These are phyloP conservation scores for Panicum hallii DNA, from an alignment of 202 grass and related monocot species.

Conservation along the genomic window DNA sequence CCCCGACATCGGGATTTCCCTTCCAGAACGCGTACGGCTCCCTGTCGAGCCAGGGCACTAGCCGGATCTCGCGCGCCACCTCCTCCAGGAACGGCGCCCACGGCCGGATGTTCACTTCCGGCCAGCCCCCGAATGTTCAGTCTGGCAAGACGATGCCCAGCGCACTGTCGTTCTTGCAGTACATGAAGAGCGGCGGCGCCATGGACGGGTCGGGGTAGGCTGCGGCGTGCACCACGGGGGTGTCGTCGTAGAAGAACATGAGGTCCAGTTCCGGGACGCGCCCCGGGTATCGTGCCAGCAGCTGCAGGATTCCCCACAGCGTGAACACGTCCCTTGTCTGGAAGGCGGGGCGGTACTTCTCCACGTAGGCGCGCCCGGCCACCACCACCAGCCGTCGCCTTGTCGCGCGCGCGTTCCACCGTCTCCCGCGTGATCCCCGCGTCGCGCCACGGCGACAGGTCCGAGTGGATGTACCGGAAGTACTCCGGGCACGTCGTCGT, in stretches of 20 bases:
- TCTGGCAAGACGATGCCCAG: background rate
- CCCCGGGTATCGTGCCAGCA: slow-evolving; percentile 9
- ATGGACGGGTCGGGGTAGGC: background rate
- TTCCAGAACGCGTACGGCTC: slow-evolving; percentile 31
- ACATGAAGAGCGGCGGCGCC: slow-evolving; percentile 17
- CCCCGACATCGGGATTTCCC: background rate
- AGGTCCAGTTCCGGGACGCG: slow-evolving; percentile 29
- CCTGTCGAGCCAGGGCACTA: background rate
- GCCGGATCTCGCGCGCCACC: background rate
- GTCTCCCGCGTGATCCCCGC: slow-evolving; percentile 58
- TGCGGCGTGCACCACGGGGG: background rate
- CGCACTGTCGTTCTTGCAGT: background rate
- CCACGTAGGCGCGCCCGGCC: background rate
- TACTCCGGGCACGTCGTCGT: background rate
- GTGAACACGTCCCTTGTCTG: slow-evolving; percentile 18
- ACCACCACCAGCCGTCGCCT: background rate
- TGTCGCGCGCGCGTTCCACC: slow-evolving; percentile 49
- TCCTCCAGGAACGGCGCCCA: slow-evolving; percentile 15
- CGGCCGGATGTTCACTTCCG: slow-evolving; percentile 24
- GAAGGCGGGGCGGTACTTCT: background rate
- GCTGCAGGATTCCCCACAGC: slow-evolving; percentile 25
- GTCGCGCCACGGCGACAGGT: background rate
- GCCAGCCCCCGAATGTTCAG: slow-evolving; percentile 27
- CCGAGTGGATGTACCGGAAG: background rate
- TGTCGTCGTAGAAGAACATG: slow-evolving; percentile 31